Percentiles rank a stretch among this genome's conserved stretches.
Conservation (phyloP, 352 stramenopile species). For the Peronospora belbahrii region DNA sequence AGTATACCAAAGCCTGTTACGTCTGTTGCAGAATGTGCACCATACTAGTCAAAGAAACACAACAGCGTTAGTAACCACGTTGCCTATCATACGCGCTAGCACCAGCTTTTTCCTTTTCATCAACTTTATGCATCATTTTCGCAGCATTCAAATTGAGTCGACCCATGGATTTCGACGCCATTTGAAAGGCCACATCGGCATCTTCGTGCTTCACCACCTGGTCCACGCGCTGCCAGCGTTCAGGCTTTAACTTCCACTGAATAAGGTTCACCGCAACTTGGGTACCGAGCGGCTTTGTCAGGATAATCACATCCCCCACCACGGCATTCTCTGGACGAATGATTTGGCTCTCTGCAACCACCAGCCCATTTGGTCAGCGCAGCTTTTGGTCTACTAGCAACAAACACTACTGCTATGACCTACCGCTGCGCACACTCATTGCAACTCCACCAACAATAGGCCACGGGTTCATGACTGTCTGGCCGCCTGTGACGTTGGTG, state of each 20-base stretch:
- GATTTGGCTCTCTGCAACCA: slow-evolving; percentile 54
- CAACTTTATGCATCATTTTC: slow-evolving; percentile 84
- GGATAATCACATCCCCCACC: slow-evolving; percentile 86
- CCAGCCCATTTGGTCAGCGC: neutral
- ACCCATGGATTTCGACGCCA: slow-evolving; percentile 90
- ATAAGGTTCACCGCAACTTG: slow-evolving; percentile 92
- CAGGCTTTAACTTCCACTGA: slow-evolving; percentile 85
- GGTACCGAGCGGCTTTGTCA: slow-evolving; percentile 92
- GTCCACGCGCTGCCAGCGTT: slow-evolving; percentile 73
- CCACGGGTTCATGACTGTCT: slow-evolving; percentile 95
- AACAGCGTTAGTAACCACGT: neutral
- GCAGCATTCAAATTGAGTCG: slow-evolving; percentile 89
- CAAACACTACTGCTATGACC: slow-evolving; percentile 2
- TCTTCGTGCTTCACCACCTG: slow-evolving; percentile 52
- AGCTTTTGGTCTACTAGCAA: neutral
- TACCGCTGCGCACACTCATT: slow-evolving; percentile 79
- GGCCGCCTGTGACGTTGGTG: slow-evolving; percentile 89
- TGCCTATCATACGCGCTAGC: neutral
- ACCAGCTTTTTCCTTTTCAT: neutral
- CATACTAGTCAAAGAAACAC: slow-evolving; percentile 44
- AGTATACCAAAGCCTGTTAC: slow-evolving; percentile 94
- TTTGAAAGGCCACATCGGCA: slow-evolving; percentile 85
- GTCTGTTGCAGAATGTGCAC: slow-evolving; percentile 90
- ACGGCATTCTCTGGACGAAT: slow-evolving; percentile 87
- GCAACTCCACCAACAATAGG: slow-evolving; percentile 92